These are phyloP conservation scores for Lojkania enalia DNA, from an alignment of 2,329 filamentous ascomycete species.

Conservation along the genomic window DNA sequence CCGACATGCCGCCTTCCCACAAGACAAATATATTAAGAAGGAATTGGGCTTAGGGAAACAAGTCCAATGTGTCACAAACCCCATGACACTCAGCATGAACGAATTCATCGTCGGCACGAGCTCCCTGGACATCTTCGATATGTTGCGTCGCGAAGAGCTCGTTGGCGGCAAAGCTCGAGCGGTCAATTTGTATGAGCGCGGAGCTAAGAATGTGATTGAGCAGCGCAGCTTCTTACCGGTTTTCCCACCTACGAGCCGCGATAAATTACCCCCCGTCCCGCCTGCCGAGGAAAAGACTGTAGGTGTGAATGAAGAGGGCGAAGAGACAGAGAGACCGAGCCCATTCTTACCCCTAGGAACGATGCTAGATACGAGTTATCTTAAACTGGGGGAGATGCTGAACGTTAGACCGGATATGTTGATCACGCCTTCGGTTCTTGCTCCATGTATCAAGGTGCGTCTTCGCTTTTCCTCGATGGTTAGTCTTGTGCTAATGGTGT, in stretches of 20 bases:
- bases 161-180: slow-evolving; percentile 59
- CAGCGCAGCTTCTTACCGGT: slow-evolving; percentile 90
- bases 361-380: slow-evolving; percentile 78
- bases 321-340: slow-evolving; percentile 55
- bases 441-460: slow-evolving; percentile 83
- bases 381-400: slow-evolving; percentile 90
- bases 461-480: not conserved
- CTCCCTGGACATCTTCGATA: slow-evolving; percentile 80
- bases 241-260: slow-evolving; percentile 76
- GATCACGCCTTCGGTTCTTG: slow-evolving; percentile 78
- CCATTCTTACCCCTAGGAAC: slow-evolving; percentile 61
- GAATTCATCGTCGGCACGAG: slow-evolving; percentile 82
- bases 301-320: slow-evolving; percentile 48
- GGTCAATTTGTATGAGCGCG: slow-evolving; percentile 67
- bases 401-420: slow-evolving; percentile 83
- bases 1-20: slow-evolving; percentile 86
- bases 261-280: slow-evolving; percentile 58
- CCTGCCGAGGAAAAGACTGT: slow-evolving; percentile 43
- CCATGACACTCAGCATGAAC: slow-evolving; percentile 86
- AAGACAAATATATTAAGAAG: slow-evolving; percentile 68
- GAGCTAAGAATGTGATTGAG: slow-evolving; percentile 78
- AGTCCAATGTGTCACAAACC: slow-evolving; percentile 80
- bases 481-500: not conserved
- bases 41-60: slow-evolving; percentile 77
- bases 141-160: slow-evolving; percentile 76